Percentiles rank a stretch among this genome's conserved stretches.
Conservation (phyloP, 139 green algal genomes). For the Prasinococcaceae sp. region DNA sequence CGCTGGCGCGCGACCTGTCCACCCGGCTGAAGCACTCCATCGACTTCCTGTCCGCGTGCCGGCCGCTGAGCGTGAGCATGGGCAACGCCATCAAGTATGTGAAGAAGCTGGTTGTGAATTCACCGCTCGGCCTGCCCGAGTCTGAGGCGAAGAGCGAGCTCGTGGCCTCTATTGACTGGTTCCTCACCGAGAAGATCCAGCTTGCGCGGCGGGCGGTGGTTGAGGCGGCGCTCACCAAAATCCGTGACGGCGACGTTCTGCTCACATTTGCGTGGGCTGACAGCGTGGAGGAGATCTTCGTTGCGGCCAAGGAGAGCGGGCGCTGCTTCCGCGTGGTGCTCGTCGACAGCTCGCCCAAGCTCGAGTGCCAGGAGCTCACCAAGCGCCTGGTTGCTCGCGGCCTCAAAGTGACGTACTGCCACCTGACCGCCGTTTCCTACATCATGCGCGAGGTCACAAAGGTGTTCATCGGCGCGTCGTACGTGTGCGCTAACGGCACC, state of each 20-base stretch:
- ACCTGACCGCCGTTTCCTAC: slow-evolving; percentile 55
- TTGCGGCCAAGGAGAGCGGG: slow-evolving; percentile 31
- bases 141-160: slow-evolving; percentile 3
- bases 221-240: slow-evolving; percentile 48
- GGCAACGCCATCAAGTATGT: slow-evolving; percentile 29
- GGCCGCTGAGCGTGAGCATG: slow-evolving; percentile 65
- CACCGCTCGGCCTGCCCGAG: not conserved
- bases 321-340: slow-evolving; percentile 54
- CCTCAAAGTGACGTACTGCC: slow-evolving; percentile 21
- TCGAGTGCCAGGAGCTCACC: slow-evolving; percentile 59
- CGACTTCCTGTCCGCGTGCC: slow-evolving; percentile 62
- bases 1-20: slow-evolving; percentile 54
- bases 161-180: slow-evolving; percentile 17
- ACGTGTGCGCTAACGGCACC: slow-evolving; percentile 82
- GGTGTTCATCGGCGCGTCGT: slow-evolving; percentile 74
- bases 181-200: slow-evolving; percentile 50
- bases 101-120: slow-evolving; percentile 5
- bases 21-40: slow-evolving; percentile 55
- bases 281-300: slow-evolving; percentile 41
- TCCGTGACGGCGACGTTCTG: slow-evolving; percentile 75
- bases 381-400: slow-evolving; percentile 26
- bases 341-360: slow-evolving; percentile 50
- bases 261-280: slow-evolving; percentile 70
- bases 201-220: slow-evolving; percentile 58
- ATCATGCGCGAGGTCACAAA: slow-evolving; percentile 62